Base-by-base conservation (phyloP, 2,329 filamentous ascomycete genomes). In the Fonsecaea pugnacius region DNA sequence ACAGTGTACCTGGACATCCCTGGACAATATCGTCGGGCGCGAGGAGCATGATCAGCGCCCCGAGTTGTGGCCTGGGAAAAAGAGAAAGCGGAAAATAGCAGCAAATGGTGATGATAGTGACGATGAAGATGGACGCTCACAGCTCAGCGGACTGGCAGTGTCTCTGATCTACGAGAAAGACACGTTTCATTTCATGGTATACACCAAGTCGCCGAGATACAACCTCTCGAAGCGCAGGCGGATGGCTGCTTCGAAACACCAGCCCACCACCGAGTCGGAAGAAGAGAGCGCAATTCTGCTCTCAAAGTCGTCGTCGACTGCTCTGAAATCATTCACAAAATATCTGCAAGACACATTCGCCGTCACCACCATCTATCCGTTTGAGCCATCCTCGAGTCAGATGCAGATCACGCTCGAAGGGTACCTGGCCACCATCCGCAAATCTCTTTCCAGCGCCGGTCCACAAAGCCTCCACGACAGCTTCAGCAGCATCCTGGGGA, bases 81-180 rank as follows among this genome's bases (percentile, higher is more conserved):
- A 61, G 32, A 21, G 63, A n/a, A 65, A 46, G 40, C 48, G 53
- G 52, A 54, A 59, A 21, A 16, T 38, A 36, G 21, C 6, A 50
- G 27, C 50, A 18, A 24, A 33, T 6, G 35, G 21, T 14, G 38
- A 54, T 24, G 9, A 27, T 48, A 12, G 12, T 48, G 43, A 27
- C 12, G 43, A 48, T 9, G 18, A 27, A 4, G 18, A 24, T 21
- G 35, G 43, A 38, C 14, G n/a, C 21, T 2, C 18, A 54, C 18
- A 38, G 12, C 48, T 32, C 24, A 27, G 43, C 4, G 68, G 62
- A 2, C n/a, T 70, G 6, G 9, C 65, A 16, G 54, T 68, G 18
- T 60, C 58, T 1, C 59, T 70, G 16, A 33, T 62, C 35, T 70
- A 70, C 36, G 68, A 70, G 33, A 67, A 63, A 38, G 48, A 59